Evolutionary conservation across 257 asterid genomes (phyloP).

Genomic region (Solanum lycopersicoides): DNA sequence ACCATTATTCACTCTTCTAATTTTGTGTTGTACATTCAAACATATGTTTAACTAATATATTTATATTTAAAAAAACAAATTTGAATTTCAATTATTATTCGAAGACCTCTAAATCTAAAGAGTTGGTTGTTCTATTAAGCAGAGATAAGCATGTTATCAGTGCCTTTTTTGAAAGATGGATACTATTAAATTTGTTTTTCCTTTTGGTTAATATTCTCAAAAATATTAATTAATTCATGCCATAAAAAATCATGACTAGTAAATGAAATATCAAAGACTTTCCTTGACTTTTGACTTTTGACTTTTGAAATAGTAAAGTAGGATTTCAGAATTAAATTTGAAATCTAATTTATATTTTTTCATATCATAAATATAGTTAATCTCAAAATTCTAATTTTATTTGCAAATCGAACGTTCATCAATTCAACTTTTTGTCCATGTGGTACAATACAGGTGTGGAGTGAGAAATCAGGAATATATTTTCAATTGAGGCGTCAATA

Average conservation of each 20-base stretch:
- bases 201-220: not conserved
- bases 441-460: not conserved
- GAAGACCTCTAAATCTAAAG: not conserved
- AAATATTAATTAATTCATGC: not conserved
- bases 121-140: not conserved
- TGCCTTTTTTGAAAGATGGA: not conserved
- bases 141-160: not conserved
- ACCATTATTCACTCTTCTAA: not conserved
- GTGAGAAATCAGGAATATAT: not conserved
- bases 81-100: not conserved
- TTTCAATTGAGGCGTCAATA: not conserved
- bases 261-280: not conserved
- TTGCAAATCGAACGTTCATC: accelerated
- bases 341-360: not conserved
- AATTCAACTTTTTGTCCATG: not conserved
- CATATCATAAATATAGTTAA: not conserved
- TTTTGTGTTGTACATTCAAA: not conserved
- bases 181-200: not conserved
- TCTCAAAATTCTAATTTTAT: not conserved
- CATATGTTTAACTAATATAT: not conserved
- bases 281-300: not conserved
- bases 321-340: not conserved
- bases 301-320: not conserved
- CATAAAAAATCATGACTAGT: not conserved
- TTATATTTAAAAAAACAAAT: no score